phyloP scores from a whole-genome alignment of 306 rosid genomes.

The Acacia confusa region DNA sequence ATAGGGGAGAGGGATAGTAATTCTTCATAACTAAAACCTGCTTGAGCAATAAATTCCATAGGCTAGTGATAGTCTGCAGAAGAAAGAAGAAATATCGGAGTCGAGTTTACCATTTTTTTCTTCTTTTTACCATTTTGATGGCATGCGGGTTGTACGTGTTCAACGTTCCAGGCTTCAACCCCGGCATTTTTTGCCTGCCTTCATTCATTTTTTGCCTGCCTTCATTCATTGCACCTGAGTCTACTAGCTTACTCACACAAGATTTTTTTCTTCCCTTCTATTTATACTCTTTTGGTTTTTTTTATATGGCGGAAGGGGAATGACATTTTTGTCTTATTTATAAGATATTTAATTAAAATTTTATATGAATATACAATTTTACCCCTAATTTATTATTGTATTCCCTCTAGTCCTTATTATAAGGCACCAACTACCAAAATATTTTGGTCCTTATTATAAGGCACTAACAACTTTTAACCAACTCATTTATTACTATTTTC shows the following conservation, averaged over 20 bases:
- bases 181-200: not conserved
- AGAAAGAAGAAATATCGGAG: not conserved
- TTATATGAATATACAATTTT: too few relatives aligned
- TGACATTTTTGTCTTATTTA: too few relatives aligned
- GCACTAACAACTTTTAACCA: too few relatives aligned
- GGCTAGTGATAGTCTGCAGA: not conserved
- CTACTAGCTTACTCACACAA: not conserved
- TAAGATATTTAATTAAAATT: too few relatives aligned
- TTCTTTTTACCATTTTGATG: not conserved
- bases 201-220: not conserved
- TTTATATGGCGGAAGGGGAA: too few relatives aligned
- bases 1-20: conserved; percentile 3
- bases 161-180: not conserved
- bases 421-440: too few relatives aligned
- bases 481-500: too few relatives aligned
- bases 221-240: not conserved
- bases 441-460: too few relatives aligned
- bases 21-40: conserved; percentile 33
- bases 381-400: too few relatives aligned
- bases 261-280: too few relatives aligned
- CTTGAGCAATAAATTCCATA: conserved; percentile 24
- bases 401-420: too few relatives aligned
- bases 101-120: not conserved
- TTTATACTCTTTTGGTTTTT: too few relatives aligned
- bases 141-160: not conserved